Evolutionary conservation across 1,139 yeast genomes (phyloP).

Genomic region (Geotrichum macrosporum): DNA sequence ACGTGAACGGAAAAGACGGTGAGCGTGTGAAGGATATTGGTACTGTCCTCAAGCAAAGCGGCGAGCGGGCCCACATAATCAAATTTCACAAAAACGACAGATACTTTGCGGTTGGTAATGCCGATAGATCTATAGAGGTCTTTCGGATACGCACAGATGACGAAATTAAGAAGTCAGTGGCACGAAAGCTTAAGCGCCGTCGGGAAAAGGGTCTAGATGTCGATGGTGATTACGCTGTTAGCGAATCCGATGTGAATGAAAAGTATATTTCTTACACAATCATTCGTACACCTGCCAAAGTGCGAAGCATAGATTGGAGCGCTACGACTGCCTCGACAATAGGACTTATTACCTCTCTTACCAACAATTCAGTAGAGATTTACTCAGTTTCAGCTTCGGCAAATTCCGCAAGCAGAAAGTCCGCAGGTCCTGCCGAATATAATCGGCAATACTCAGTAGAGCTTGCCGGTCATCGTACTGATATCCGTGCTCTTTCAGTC

Average conservation of each 20-base stretch:
- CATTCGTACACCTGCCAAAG: constrained; percentile 36
- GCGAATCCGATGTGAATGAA: constrained; percentile 33
- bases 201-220: constrained; percentile 69
- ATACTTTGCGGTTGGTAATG: constrained; percentile 56
- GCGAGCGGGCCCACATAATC: constrained; percentile 64
- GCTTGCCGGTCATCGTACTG: constrained; percentile 81
- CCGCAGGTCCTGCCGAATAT: constrained; percentile 48
- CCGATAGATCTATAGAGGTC: constrained; percentile 76
- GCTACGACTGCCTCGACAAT: constrained; percentile 9
- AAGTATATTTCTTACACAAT: constrained; percentile 33
- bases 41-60: too few species aligned
- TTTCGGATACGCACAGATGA: constrained; percentile 73
- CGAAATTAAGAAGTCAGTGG: constrained; percentile 73
- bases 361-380: constrained; percentile 72
- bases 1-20: too few species aligned
- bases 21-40: too few species aligned
- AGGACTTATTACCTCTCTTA: constrained; percentile 35
- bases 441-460: constrained; percentile 58
- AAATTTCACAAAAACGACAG: constrained; percentile 43
- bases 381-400: constrained; percentile 54
- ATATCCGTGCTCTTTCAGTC: constrained; percentile 76
- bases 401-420: constrained; percentile 40
- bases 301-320: constrained; percentile 38
- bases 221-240: constrained; percentile 48
- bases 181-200: constrained; percentile 75